These are phyloP conservation scores for Boletus smithii DNA, from an alignment of 1,284 basidiomycete genomes.

Conservation along the genomic window DNA sequence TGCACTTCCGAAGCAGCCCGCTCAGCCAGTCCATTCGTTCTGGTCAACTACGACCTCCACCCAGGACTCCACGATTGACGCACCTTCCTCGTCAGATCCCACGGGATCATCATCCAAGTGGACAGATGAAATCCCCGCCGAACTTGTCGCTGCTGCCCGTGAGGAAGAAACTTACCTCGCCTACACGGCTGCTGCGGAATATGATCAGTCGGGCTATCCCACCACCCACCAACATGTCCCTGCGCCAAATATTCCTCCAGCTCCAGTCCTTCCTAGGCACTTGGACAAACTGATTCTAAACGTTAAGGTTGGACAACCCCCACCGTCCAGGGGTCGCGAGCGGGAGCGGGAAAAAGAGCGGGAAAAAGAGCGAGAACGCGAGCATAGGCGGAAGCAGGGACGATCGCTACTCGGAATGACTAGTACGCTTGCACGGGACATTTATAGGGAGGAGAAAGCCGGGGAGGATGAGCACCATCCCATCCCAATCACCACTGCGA, in stretches of 20 bases:
- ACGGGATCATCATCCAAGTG: slow-evolving; percentile 46
- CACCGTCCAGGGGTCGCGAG: slow-evolving; percentile 34
- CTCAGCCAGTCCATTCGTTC: slow-evolving; percentile 32
- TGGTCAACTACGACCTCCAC: slow-evolving; percentile 40
- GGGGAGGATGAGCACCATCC: slow-evolving; percentile 20
- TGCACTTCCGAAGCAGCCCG: slow-evolving; percentile 41
- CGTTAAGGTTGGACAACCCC: slow-evolving; percentile 39
- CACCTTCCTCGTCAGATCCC: slow-evolving; percentile 23
- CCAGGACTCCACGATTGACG: slow-evolving; percentile 27
- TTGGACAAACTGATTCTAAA: slow-evolving; percentile 95
- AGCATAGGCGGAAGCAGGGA: slow-evolving; percentile 32
- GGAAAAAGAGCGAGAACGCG: slow-evolving; percentile 32
- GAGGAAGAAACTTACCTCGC: slow-evolving; percentile 79
- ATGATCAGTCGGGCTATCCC: slow-evolving; percentile 26
- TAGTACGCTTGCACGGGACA: slow-evolving; percentile 26
- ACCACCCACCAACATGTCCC: slow-evolving; percentile 39
- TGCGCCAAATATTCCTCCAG: slow-evolving; percentile 75
- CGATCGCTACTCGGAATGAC: slow-evolving; percentile 34
- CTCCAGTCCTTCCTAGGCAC: slow-evolving; percentile 85
- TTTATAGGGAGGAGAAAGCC: slow-evolving; percentile 27
- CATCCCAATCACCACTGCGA: slow-evolving; percentile 38
- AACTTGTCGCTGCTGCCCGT: slow-evolving; percentile 73
- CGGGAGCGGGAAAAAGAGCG: slow-evolving; percentile 33
- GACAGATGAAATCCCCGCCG: slow-evolving; percentile 74
- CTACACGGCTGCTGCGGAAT: slow-evolving; percentile 37